Conservation (phyloP, 306 rosid species). For the Argentina anserina region DNA sequence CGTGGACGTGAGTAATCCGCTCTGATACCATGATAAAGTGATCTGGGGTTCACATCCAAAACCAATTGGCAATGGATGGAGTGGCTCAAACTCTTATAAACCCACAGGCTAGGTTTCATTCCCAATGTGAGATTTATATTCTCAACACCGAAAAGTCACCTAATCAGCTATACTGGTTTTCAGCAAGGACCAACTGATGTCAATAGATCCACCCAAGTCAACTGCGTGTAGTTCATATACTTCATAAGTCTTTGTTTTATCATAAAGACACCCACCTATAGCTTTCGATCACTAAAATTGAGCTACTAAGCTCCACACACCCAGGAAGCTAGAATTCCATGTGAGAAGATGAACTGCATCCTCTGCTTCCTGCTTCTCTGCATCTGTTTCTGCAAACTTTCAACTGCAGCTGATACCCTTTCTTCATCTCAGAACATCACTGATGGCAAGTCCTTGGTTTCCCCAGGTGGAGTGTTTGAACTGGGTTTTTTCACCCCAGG, state of each 20-base stretch:
- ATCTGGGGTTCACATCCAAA: too few species aligned
- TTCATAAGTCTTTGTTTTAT: not conserved
- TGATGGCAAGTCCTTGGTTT: conserved; percentile 22
- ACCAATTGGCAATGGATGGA: too few species aligned
- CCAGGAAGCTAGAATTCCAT: not conserved
- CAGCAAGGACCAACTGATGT: not conserved
- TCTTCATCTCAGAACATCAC: conserved; percentile 21
- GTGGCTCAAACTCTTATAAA: too few species aligned
- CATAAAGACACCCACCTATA: not conserved
- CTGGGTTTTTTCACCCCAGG: conserved; percentile 44
- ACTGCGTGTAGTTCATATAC: not conserved
- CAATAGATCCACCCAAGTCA: not conserved
- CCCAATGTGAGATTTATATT: too few species aligned
- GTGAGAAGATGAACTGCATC: conserved; percentile 4
- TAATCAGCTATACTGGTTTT: not conserved
- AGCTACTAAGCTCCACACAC: not conserved
- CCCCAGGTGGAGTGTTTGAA: conserved; percentile 25
- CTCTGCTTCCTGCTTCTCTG: not conserved
- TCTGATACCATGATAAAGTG: too few species aligned
- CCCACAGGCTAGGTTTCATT: too few species aligned
- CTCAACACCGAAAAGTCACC: too few species aligned
- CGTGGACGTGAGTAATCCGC: too few species aligned
- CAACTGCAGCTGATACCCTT: conserved; percentile 23
- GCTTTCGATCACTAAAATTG: not conserved
- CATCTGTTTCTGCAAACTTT: conserved; percentile 3